Conservation (phyloP, 75 land plant genomes). For the Azolla pinnata region DNA sequence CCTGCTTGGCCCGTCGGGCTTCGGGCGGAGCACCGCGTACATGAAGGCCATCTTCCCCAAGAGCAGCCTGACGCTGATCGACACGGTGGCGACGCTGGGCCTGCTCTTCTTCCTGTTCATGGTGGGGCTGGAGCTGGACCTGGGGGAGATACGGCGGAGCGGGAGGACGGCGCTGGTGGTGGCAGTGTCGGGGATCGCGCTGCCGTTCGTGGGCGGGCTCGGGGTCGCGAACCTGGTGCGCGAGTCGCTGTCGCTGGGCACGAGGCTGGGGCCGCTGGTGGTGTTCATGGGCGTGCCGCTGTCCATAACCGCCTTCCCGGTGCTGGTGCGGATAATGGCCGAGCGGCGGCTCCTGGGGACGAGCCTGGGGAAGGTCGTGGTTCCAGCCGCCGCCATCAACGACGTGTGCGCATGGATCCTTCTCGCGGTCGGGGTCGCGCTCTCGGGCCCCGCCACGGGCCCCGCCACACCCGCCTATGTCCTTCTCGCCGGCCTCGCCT, state of each 20-base stretch:
- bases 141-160: slow-evolving; percentile 35
- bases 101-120: slow-evolving; percentile 75
- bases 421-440: slow-evolving; percentile 45
- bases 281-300: slow-evolving; percentile 45
- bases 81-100: slow-evolving; percentile 72
- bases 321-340: slow-evolving; percentile 68
- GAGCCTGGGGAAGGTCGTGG: slow-evolving; percentile 40
- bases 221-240: slow-evolving; percentile 8
- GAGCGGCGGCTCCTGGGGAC: slow-evolving; percentile 72
- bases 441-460: slow-evolving; percentile 26
- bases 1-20: slow-evolving; percentile 58
- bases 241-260: slow-evolving; percentile 10
- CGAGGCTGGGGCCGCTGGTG: slow-evolving; percentile 18
- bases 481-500: slow-evolving; percentile 18
- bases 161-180: slow-evolving; percentile 42
- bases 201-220: slow-evolving; percentile 43
- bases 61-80: slow-evolving; percentile 46
- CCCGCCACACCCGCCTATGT: slow-evolving; percentile 21
- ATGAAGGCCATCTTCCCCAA: slow-evolving; percentile 43
- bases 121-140: slow-evolving; percentile 72
- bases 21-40: slow-evolving; percentile 33
- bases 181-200: slow-evolving; percentile 42
- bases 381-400: slow-evolving; percentile 44
- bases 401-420: slow-evolving; percentile 55
- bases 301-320: slow-evolving; percentile 75